These are phyloP conservation scores for Phytophthora colocasiae DNA, from an alignment of 352 stramenopile genomes.

Conservation along the genomic window DNA sequence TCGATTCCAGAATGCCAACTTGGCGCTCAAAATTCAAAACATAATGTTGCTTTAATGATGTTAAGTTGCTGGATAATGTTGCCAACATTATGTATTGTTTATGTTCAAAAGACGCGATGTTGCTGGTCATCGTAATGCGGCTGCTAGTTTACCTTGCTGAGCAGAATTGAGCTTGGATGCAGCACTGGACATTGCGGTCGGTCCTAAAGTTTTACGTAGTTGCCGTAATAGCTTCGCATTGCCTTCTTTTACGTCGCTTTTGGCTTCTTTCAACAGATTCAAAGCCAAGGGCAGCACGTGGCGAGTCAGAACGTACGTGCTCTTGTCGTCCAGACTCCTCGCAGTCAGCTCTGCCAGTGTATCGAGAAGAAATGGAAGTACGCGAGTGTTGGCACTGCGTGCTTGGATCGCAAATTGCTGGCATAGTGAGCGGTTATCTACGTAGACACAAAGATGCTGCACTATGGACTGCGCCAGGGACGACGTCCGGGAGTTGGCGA, in stretches of 20 bases:
- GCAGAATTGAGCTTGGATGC: conserved; percentile 55
- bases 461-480: conserved; percentile 49
- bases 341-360: conserved; percentile 49
- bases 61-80: conserved; percentile 3
- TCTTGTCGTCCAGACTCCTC: conserved; percentile 52
- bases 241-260: conserved; percentile 73
- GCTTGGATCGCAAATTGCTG: conserved; percentile 62
- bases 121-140: conserved; percentile 46
- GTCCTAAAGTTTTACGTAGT: conserved; percentile 35
- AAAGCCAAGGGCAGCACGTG: conserved; percentile 78
- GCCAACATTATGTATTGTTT: not conserved
- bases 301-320: conserved; percentile 57
- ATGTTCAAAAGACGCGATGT: not conserved
- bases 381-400: conserved; percentile 57
- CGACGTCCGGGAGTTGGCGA: conserved; percentile 64
- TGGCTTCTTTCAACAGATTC: conserved; percentile 77
- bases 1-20: conserved; percentile 3
- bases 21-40: conserved; percentile 35
- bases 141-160: conserved; percentile 63
- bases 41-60: conserved; percentile 11
- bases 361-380: conserved; percentile 69
- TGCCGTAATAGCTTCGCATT: conserved; percentile 54
- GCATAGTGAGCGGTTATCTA: conserved; percentile 61
- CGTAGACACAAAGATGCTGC: conserved; percentile 50
- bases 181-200: conserved; percentile 18